phyloP scores from a whole-genome alignment of 768 basidiomycete genomes.

The Glaciozyma antarctica region DNA sequence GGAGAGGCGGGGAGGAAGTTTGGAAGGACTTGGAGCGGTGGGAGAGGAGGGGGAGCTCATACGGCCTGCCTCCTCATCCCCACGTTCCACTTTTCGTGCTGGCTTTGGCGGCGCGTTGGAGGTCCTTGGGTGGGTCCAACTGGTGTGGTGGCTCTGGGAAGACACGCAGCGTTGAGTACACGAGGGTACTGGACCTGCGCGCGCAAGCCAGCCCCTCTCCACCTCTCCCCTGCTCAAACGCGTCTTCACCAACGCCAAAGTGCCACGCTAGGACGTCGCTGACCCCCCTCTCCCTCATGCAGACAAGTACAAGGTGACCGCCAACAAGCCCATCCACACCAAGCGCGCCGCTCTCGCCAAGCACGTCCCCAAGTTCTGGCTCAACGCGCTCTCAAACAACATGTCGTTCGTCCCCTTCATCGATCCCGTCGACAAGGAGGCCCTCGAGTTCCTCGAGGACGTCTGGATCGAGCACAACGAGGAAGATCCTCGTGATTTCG shows the following conservation, averaged over 20 bases:
- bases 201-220: no score
- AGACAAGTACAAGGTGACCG: constrained; percentile 28
- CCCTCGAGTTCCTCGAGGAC: constrained; percentile 21
- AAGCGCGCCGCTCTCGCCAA: constrained; percentile 16
- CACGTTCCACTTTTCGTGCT: not conserved
- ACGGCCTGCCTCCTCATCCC: not conserved
- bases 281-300: not conserved
- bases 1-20: not conserved
- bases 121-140: no score
- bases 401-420: not conserved
- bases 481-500: constrained; percentile 20
- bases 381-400: constrained; percentile 13
- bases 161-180: no score
- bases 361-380: constrained; percentile 28
- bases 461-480: constrained; percentile 21
- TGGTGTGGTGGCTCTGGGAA: no score
- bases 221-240: not conserved
- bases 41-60: not conserved
- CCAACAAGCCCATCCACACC: constrained; percentile 4
- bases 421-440: constrained; percentile 25
- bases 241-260: not conserved
- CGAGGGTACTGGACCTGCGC: not conserved
- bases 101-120: not conserved
- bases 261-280: not conserved
- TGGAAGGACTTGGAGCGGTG: not conserved